Base-by-base conservation (phyloP, 169 alveolate species). In the Pseudocohnilembus persalinus region DNA sequence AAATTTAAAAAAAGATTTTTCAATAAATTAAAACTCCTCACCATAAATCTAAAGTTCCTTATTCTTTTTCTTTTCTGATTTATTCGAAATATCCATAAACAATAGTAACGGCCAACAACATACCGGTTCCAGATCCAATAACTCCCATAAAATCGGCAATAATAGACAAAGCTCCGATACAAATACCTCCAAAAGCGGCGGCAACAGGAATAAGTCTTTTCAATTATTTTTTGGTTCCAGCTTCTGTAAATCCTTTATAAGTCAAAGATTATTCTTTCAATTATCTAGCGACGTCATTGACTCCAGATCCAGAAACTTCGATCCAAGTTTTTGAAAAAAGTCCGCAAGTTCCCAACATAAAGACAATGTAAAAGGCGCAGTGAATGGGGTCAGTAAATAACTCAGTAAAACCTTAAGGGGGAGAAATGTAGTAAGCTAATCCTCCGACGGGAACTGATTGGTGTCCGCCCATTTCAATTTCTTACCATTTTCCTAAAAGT, bases 101-200 rank as follows among this genome's bases (percentile, higher is more conserved):
- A 90, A 99, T 99, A 29, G 99, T 99, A 34, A 99, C 99, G 29
- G 99, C 99, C 73, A 99, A 94, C 63, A 98, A 94, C 84, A 96
- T 96, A 91, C 99, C 99, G 74, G 99, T 91, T 77, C 90, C 99
- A 77, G 99, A 95, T 35, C 99, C 99, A 89, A 99, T 98, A 32
- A 99, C 99, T 30, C 99, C 99, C 74, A 99, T 94, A 91, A 99
- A 98, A 91, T 99, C 99, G 63, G 99, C 99, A 76, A 98, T 89
- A 84, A 99, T 98, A 64, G 99, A 98, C 78, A 99, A 93, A 24
- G 99, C 99, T 64, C 99, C 99, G 90, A 99, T 99, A 91, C 99
- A 99, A 99, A 98, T 97, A 63, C 99, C 99, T 29, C 99, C 99
- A 89, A 99, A 98, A 35, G 99, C 99, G 27, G 99, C 99, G 0